phyloP scores from a whole-genome alignment of 2,329 filamentous ascomycete species.

The Fusarium humuli region DNA sequence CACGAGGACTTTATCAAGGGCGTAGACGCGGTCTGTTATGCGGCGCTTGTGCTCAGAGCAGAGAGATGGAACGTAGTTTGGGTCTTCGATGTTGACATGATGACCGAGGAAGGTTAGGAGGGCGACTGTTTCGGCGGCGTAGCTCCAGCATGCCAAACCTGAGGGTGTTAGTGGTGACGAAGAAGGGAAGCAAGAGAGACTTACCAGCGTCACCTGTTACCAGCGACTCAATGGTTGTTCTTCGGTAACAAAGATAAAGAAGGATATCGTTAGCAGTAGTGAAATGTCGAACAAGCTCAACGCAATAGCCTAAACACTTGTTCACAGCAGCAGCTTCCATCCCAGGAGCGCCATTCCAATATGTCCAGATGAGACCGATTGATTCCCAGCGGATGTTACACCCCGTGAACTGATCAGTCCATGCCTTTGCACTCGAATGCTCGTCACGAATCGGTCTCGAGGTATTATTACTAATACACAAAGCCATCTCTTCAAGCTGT shows the following conservation, averaged over 20 bases:
- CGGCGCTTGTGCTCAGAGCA: conserved; percentile 50
- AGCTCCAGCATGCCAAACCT: conserved; percentile 55
- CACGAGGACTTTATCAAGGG: conserved; percentile 62
- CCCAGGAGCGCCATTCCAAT: conserved; percentile 27
- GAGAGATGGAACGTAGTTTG: conserved; percentile 49
- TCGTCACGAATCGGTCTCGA: conserved; percentile 52
- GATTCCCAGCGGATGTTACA: conserved; percentile 58
- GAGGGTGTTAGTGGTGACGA: neutral
- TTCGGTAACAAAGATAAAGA: conserved; percentile 53
- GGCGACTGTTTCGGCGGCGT: conserved; percentile 53
- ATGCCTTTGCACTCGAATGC: conserved; percentile 50
- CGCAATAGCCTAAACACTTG: conserved; percentile 46
- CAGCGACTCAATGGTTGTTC: conserved; percentile 52
- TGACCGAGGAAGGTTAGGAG: conserved; percentile 53
- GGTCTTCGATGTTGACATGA: conserved; percentile 44
- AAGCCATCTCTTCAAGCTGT: conserved; percentile 53
- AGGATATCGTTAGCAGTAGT: conserved; percentile 53
- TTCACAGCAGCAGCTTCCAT: conserved; percentile 3
- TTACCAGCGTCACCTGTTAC: conserved; percentile 56
- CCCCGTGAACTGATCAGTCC: conserved; percentile 55
- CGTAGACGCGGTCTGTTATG: conserved; percentile 54
- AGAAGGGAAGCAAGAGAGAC: conserved; percentile 6
- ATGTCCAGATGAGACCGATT: conserved; percentile 53
- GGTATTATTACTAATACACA: conserved; percentile 54
- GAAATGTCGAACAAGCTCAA: conserved; percentile 48